Percentiles rank a stretch among this genome's conserved stretches.
Evolutionary conservation across 2,329 filamentous ascomycete genomes (phyloP).

Genomic region (Aspergillus sp.): DNA sequence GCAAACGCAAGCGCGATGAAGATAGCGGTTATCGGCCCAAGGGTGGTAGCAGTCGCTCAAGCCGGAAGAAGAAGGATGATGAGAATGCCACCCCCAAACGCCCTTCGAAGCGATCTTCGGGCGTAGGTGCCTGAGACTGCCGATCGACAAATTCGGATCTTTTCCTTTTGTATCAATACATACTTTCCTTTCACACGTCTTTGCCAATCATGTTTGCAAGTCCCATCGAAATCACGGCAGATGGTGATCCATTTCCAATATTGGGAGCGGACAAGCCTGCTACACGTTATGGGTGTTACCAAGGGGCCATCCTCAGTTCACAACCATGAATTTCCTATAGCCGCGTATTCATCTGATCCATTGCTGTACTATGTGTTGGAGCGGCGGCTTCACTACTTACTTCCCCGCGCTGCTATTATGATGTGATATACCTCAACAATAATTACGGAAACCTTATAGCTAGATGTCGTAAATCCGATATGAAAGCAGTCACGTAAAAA

Average conservation of each 20-base stretch:
- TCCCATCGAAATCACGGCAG: neutral
- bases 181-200: neutral
- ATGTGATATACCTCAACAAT: no score
- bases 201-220: neutral
- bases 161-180: constrained; percentile 17
- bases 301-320: neutral
- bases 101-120: constrained; percentile 33
- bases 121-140: constrained; percentile 22
- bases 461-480: no score
- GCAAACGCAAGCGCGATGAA: constrained; percentile 51
- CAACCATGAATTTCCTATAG: no score
- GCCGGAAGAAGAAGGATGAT: constrained; percentile 45
- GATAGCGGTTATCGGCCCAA: constrained; percentile 51
- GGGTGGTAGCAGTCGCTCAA: constrained; percentile 44
- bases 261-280: neutral
- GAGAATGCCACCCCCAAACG: constrained; percentile 34
- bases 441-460: no score
- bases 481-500: no score
- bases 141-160: neutral
- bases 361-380: no score
- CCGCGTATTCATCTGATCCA: no score
- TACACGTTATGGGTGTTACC: no score
- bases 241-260: neutral
- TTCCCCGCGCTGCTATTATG: no score
- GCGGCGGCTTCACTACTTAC: no score